Evolutionary conservation across 2,329 filamentous ascomycete species (phyloP).

Genomic region (Microsporum canis): DNA sequence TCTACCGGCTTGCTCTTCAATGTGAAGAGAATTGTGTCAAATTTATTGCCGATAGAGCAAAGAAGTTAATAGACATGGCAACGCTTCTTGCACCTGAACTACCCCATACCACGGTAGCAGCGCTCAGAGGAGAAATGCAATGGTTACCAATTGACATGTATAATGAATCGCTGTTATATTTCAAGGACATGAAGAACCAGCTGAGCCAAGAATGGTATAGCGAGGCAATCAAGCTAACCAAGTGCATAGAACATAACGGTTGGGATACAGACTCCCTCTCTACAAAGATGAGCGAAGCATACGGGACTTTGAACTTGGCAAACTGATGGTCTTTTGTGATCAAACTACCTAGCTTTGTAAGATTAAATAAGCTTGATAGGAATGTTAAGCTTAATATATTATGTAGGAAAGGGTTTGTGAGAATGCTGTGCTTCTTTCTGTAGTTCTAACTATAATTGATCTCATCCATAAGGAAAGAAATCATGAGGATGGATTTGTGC

Average conservation of each 20-base stretch:
- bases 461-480: background rate
- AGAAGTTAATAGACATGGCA: background rate
- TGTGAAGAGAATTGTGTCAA: background rate
- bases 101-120: background rate
- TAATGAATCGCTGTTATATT: slow-evolving; percentile 47
- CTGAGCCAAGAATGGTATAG: slow-evolving; percentile 27
- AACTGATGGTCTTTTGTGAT: background rate
- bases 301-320: background rate
- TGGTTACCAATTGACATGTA: slow-evolving; percentile 47
- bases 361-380: background rate
- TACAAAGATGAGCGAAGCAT: slow-evolving; percentile 18
- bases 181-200: slow-evolving; percentile 15
- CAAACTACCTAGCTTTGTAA: background rate
- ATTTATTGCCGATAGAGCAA: background rate
- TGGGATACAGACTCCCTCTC: slow-evolving; percentile 17
- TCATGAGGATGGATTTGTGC: background rate
- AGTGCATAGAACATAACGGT: slow-evolving; percentile 7
- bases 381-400: too few relatives aligned
- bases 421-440: too few relatives aligned
- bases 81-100: background rate
- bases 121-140: background rate
- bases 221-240: slow-evolving; percentile 12
- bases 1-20: background rate
- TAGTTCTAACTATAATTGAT: background rate
- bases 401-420: too few relatives aligned